A percentile compares a stretch with the other conserved stretches of the same genome.
Evolutionary conservation across 768 basidiomycete genomes (phyloP).

Genomic region (Lentinus tigrinus): DNA sequence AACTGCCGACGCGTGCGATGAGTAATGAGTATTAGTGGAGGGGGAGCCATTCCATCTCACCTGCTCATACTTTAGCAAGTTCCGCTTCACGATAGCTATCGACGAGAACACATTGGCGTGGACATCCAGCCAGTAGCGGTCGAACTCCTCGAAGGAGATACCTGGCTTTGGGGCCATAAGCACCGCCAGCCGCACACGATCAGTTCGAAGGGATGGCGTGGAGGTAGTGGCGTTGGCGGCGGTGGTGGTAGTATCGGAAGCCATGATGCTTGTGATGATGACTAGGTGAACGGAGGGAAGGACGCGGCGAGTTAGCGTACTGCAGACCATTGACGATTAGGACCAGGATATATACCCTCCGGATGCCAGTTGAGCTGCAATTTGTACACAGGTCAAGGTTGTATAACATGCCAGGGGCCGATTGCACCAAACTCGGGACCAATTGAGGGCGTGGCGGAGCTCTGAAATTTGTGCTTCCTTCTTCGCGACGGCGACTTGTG

Average conservation of each 20-base stretch:
- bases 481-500: neutral
- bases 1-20: slow-evolving; percentile 16
- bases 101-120: slow-evolving; percentile 31
- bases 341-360: no score
- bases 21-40: neutral
- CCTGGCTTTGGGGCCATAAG: slow-evolving; percentile 28
- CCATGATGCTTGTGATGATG: neutral
- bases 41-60: slow-evolving; percentile 19
- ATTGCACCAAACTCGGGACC: neutral
- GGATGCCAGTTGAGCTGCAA: no score
- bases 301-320: no score
- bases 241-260: neutral
- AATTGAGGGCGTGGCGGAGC: neutral
- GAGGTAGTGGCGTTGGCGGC: neutral
- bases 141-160: slow-evolving; percentile 32
- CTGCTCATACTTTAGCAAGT: slow-evolving; percentile 37
- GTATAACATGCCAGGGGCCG: neutral
- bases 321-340: no score
- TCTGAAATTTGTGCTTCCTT: neutral
- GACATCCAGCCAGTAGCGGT: slow-evolving; percentile 29
- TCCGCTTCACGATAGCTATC: slow-evolving; percentile 32
- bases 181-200: slow-evolving; percentile 31
- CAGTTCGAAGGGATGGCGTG: slow-evolving; percentile 22
- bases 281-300: no score
- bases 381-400: neutral